phyloP scores from a whole-genome alignment of 495 filamentous ascomycete genomes.

The Xylaria scruposa region DNA sequence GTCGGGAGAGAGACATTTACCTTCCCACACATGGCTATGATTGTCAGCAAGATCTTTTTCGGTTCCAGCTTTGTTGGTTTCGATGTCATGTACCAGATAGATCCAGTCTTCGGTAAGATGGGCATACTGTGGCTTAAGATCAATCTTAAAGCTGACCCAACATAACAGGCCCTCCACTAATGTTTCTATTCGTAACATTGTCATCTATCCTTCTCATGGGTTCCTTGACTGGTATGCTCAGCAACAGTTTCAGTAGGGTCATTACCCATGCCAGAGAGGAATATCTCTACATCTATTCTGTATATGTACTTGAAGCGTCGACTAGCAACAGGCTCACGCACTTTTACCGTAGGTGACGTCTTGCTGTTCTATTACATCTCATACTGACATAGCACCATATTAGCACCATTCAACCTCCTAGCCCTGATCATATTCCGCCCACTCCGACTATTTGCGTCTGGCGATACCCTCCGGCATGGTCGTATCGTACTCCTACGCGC shows the following conservation, averaged over 20 bases:
- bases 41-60: constrained; percentile 83
- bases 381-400: constrained; percentile 34
- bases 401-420: constrained; percentile 73
- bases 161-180: constrained; percentile 66
- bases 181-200: constrained; percentile 83
- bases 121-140: background rate
- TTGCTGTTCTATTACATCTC: constrained; percentile 33
- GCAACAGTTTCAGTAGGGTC: constrained; percentile 87
- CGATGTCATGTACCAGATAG: constrained; percentile 59
- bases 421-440: constrained; percentile 84
- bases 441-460: constrained; percentile 75
- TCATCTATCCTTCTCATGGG: constrained; percentile 93
- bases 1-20: constrained; percentile 80
- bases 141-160: constrained; percentile 54
- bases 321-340: constrained; percentile 81
- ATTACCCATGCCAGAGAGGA: constrained; percentile 74
- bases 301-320: constrained; percentile 81
- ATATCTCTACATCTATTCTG: constrained; percentile 79
- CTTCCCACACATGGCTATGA: constrained; percentile 80
- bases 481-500: constrained; percentile 80
- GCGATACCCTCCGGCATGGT: constrained; percentile 67
- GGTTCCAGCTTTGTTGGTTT: constrained; percentile 82
- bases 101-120: constrained; percentile 51
- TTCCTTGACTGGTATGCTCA: constrained; percentile 88
- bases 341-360: constrained; percentile 66